These are phyloP conservation scores for Eimeria brunetti DNA, from an alignment of 169 alveolate genomes.

Conservation along the genomic window DNA sequence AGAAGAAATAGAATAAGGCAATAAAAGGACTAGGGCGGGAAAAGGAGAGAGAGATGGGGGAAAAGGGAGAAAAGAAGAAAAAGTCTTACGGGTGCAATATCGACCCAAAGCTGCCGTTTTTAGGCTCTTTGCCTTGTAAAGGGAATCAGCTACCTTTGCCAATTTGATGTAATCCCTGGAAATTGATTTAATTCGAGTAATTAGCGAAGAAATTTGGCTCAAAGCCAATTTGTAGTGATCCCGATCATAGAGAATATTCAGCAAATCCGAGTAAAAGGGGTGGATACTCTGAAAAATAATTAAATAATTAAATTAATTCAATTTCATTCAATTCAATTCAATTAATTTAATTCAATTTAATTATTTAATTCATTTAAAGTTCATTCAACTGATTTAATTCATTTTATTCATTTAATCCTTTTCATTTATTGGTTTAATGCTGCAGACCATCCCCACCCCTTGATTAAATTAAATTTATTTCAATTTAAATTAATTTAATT, in stretches of 20 bases:
- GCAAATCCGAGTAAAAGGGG: constrained; percentile 99
- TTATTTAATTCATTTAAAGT: no score
- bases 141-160: constrained; percentile 97
- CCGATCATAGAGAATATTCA: constrained; percentile 98
- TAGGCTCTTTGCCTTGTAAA: constrained; percentile 98
- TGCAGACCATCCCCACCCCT: no score
- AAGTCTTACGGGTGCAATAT: constrained; percentile 89
- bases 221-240: constrained; percentile 99
- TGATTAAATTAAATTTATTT: no score
- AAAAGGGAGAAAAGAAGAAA: background rate
- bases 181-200: constrained; percentile 94
- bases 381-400: no score
- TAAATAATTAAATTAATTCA: no score
- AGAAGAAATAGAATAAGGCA: no score
- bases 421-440: no score
- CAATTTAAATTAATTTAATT: no score
- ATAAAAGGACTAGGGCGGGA: background rate
- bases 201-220: constrained; percentile 98
- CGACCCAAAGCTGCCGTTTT: constrained; percentile 99
- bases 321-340: no score
- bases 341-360: no score
- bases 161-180: constrained; percentile 98
- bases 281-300: constrained; percentile 97
- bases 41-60: background rate
- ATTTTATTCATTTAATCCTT: no score